Conservation (phyloP, 2,329 filamentous ascomycete genomes). For the Pseudogymnoascus sp. region DNA sequence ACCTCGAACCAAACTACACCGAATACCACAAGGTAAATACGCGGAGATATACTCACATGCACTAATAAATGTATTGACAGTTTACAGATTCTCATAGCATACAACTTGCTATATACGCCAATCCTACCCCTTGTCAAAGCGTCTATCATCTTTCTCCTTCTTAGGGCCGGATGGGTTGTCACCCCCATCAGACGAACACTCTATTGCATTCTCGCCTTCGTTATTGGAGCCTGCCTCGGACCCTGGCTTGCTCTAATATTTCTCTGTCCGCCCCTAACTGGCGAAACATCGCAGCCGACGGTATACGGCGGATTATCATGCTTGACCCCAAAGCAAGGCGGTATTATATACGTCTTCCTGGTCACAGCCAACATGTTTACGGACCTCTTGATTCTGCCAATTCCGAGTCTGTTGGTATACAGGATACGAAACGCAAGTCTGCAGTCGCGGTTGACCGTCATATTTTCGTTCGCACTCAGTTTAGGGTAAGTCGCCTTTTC, state of each 20-base stretch:
- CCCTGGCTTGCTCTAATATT: slow-evolving; percentile 4
- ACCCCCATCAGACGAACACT: slow-evolving; percentile 1
- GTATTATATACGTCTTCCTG: slow-evolving; percentile 1
- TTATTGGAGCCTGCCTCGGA: neutral
- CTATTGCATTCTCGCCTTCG: neutral
- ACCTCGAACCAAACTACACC: neutral
- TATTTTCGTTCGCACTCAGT: slow-evolving; percentile 2
- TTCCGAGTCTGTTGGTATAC: slow-evolving; percentile 4
- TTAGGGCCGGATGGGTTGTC: neutral
- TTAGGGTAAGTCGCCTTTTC: neutral
- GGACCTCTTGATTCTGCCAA: slow-evolving; percentile 3
- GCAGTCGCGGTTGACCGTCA: slow-evolving; percentile 3
- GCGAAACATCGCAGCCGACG: neutral
- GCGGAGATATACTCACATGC: neutral
- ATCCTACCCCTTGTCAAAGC: slow-evolving; percentile 3
- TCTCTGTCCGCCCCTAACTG: neutral
- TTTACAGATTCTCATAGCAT: slow-evolving; percentile 5
- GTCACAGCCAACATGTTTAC: slow-evolving; percentile 6
- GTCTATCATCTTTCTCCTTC: neutral
- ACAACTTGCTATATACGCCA: slow-evolving; percentile 1
- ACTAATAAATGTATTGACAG: neutral
- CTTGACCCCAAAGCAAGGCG: neutral
- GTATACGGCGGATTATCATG: neutral
- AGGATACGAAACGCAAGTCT: slow-evolving; percentile 6
- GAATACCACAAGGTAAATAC: neutral